A percentile compares a stretch with the other conserved stretches of the same genome.
Evolutionary conservation across 805 yeast genomes (phyloP).

Genomic region (Lipomyces orientalis): DNA sequence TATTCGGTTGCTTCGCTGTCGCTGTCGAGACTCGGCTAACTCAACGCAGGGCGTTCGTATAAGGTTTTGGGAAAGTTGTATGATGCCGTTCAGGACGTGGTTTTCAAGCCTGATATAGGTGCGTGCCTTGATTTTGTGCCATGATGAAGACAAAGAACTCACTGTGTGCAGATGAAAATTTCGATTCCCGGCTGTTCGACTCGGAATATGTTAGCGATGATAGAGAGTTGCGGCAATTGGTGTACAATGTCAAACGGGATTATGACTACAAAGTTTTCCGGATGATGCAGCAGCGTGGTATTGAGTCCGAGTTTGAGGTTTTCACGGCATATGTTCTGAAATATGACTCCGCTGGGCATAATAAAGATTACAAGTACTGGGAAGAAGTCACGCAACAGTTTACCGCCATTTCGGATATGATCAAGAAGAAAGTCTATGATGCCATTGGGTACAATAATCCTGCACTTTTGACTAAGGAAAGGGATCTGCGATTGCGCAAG

Average conservation of each 20-base stretch:
- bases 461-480: background rate
- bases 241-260: background rate
- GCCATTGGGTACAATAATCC: background rate
- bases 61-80: constrained; percentile 12
- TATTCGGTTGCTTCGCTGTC: background rate
- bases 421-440: background rate
- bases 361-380: constrained; percentile 5
- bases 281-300: constrained; percentile 17
- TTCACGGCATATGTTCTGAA: constrained; percentile 11
- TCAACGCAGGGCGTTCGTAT: background rate
- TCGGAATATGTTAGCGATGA: background rate
- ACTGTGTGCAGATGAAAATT: background rate
- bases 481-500: background rate
- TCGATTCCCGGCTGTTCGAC: constrained; percentile 11
- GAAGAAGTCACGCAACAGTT: constrained; percentile 8
- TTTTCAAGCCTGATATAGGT: background rate
- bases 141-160: background rate
- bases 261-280: constrained; percentile 7
- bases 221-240: background rate
- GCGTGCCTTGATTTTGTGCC: background rate
- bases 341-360: constrained; percentile 4
- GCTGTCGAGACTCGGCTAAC: background rate
- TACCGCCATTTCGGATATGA: background rate
- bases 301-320: constrained; percentile 11
- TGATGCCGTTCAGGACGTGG: constrained; percentile 9